Base-by-base conservation (phyloP, 2,329 filamentous ascomycete genomes). In the Nemania abortiva region DNA sequence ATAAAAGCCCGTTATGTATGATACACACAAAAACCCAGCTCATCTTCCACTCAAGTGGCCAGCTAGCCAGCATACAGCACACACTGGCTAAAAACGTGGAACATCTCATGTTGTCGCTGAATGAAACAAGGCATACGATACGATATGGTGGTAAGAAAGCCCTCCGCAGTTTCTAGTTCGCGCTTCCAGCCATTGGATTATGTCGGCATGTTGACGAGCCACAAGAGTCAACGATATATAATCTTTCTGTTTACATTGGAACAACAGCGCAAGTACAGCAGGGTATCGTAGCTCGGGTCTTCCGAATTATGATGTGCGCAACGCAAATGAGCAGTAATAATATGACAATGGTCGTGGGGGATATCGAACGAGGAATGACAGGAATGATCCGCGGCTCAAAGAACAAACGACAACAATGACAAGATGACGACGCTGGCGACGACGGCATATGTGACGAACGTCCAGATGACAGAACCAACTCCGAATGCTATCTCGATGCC, bases 251-350 rank as follows among this genome's bases (percentile, higher is more conserved):
- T 69, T 67, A 64, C 63, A 71, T 62, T 64, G 27, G 58, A 68
- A 65, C 60, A 65, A 63, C n/a, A 63, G 39, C 63, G 54, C 66
- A 66, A 64, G 50, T 66, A 69, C 58, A 67, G 66, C 58, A 69
- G 69, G 69, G 69, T 71, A 71, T 71, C 69, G 69, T 66, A 64
- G 66, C 66, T 68, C 63, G 61, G 56, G 53, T 69, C 49, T 69
- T 66, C 66, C 63, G 52, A 69, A 66, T 69, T 59, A 70, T 66
- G 63, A 66, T 60, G 29, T 65, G 63, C 55, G 63, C 66, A 71
- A 71, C 60, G 60, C 63, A 42, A 52, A 69, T 61, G 63, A 66
- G 63, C 66, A 69, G 58, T 56, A 69, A 64, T 66, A 63, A 39
- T 64, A 71, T 64, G 60, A 71, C 63, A 69, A 63, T 57, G 49